Percentiles rank a stretch among this genome's conserved stretches.
Evolutionary conservation across 2,329 filamentous ascomycete species (phyloP).

Genomic region (Monascus ruber): DNA sequence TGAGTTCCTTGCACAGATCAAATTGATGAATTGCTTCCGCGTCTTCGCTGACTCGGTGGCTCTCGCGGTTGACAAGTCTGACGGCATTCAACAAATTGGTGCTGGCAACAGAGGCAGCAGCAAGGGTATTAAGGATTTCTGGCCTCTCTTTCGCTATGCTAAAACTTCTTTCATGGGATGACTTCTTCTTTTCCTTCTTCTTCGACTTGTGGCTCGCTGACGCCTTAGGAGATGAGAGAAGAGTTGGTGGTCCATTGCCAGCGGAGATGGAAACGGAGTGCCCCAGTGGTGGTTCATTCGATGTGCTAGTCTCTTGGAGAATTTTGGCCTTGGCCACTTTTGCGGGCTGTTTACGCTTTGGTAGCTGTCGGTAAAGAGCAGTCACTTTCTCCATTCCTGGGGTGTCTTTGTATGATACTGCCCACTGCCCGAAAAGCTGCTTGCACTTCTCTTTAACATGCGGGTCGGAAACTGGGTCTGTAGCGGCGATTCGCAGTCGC

Average conservation of each 20-base stretch:
- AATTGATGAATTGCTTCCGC: conserved; percentile 62
- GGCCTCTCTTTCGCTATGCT: conserved; percentile 80
- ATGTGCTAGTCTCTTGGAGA: conserved; percentile 61
- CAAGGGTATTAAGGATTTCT: conserved; percentile 76
- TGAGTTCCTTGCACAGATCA: conserved; percentile 73
- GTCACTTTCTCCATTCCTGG: conserved; percentile 71
- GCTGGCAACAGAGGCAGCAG: conserved; percentile 78
- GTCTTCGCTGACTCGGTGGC: conserved; percentile 79
- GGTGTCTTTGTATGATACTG: conserved; percentile 65
- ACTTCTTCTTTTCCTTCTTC: conserved; percentile 45
- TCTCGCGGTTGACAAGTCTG: conserved; percentile 82
- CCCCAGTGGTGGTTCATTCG: conserved; percentile 22
- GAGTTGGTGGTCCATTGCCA: conserved; percentile 26
- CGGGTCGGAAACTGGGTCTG: conserved; percentile 70
- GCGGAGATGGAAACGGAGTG: conserved; percentile 29
- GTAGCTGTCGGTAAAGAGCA: conserved; percentile 61
- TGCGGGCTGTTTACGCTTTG: conserved; percentile 57
- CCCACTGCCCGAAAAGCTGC: conserved; percentile 78
- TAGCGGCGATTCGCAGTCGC: conserved; percentile 75
- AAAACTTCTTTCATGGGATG: conserved; percentile 50
- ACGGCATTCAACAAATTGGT: conserved; percentile 81
- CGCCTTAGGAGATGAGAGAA: conserved; percentile 24
- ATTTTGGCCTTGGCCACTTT: conserved; percentile 74
- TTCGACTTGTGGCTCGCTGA: conserved; percentile 28
- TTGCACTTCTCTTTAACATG: conserved; percentile 84